phyloP scores from a whole-genome alignment of 139 green algal species.

The Chlorella vulgaris region DNA sequence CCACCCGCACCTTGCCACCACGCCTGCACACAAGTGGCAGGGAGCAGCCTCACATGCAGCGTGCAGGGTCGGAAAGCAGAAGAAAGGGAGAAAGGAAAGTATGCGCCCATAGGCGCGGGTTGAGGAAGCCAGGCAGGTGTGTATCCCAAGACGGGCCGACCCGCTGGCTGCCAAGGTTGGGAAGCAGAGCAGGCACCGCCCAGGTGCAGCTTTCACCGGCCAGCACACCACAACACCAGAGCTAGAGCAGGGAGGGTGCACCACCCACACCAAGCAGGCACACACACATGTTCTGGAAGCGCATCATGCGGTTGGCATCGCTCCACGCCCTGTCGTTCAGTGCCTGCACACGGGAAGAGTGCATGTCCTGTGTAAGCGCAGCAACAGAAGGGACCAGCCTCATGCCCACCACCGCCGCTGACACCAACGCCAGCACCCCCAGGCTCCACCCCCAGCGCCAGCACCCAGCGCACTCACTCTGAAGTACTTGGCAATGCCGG shows the following conservation, averaged over 20 bases:
- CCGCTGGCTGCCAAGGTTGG: no score
- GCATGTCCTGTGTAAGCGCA: no score
- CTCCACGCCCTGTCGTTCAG: slow-evolving; percentile 78
- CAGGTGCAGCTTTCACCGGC: not conserved
- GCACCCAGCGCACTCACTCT: not conserved
- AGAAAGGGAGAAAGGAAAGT: not conserved
- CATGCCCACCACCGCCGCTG: not conserved
- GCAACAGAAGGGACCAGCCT: no score
- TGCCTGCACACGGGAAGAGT: slow-evolving; percentile 13
- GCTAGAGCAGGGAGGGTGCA: not conserved
- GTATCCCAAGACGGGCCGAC: no score
- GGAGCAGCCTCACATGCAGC: no score
- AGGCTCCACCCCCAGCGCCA: no score
- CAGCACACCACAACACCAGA: not conserved
- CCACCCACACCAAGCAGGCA: not conserved
- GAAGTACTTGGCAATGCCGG: slow-evolving; percentile 16
- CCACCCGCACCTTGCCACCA: slow-evolving; percentile 86
- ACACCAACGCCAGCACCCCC: not conserved
- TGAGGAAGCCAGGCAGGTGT: no score
- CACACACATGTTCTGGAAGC: slow-evolving; percentile 74
- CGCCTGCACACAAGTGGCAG: slow-evolving; percentile 35
- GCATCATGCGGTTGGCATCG: slow-evolving; percentile 91
- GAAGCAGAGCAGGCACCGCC: no score
- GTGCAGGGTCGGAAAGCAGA: not conserved
- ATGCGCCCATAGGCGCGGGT: no score